Evolutionary conservation across 2,329 filamentous ascomycete genomes (phyloP).

Genomic region (Ascochyta fabae): DNA sequence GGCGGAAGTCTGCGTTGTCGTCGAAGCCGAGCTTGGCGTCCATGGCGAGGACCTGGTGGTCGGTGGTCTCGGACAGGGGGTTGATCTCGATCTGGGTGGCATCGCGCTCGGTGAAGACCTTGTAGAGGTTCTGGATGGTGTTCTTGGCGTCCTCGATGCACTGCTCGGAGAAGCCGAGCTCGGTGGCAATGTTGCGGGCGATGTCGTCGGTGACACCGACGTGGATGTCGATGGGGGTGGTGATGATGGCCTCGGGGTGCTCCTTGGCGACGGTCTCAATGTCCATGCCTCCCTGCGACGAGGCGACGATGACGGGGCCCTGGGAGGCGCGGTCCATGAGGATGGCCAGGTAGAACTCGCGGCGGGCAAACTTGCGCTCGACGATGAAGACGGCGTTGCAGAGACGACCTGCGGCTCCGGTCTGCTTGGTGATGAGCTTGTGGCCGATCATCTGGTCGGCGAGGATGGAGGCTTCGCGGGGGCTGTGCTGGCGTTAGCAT

Average conservation of each 20-base stretch:
- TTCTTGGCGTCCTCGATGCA: slow-evolving; percentile 94
- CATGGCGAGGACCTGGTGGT: slow-evolving; percentile 99
- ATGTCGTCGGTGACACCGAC: slow-evolving; percentile 94
- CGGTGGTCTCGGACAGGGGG: slow-evolving; percentile 95
- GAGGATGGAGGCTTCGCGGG: slow-evolving; percentile 94
- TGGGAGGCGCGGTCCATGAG: slow-evolving; percentile 96
- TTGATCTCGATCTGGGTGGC: slow-evolving; percentile 99
- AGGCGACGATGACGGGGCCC: slow-evolving; percentile 93
- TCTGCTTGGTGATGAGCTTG: slow-evolving; percentile 99
- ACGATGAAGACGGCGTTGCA: slow-evolving; percentile 99
- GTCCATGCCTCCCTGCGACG: slow-evolving; percentile 98
- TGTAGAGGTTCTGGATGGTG: slow-evolving; percentile 98
- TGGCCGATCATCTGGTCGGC: slow-evolving; percentile 99
- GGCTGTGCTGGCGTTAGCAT: slow-evolving; percentile 54
- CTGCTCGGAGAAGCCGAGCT: slow-evolving; percentile 97
- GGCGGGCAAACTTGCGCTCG: slow-evolving; percentile 98
- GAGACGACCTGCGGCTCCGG: slow-evolving; percentile 87
- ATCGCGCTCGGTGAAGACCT: slow-evolving; percentile 98
- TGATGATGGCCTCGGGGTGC: slow-evolving; percentile 92
- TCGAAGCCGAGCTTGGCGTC: slow-evolving; percentile 99
- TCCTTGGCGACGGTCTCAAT: slow-evolving; percentile 99
- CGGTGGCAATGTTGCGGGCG: slow-evolving; percentile 83
- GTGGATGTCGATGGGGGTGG: slow-evolving; percentile 93
- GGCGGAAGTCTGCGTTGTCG: slow-evolving; percentile 98
- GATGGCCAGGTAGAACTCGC: slow-evolving; percentile 98